Evolutionary conservation across 1,139 yeast species (phyloP).

Genomic region (Scheffersomyces illinoinensis): DNA sequence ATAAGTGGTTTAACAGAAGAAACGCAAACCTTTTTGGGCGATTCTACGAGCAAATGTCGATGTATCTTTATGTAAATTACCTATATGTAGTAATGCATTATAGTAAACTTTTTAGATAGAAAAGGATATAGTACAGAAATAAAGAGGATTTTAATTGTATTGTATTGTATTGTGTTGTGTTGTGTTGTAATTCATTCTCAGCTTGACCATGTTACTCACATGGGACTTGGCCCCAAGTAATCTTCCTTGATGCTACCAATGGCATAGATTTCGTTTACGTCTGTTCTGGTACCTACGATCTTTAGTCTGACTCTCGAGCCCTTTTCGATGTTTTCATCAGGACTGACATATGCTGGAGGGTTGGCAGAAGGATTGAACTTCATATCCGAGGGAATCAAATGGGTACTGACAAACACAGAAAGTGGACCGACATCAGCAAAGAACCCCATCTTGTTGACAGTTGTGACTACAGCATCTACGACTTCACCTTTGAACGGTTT

Average conservation of each 20-base stretch:
- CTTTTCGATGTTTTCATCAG: slow-evolving; percentile 92
- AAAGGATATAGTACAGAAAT: neutral
- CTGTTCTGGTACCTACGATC: slow-evolving; percentile 96
- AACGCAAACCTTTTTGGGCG: neutral
- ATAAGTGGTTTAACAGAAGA: neutral
- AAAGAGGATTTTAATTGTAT: neutral
- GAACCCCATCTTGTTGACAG: slow-evolving; percentile 94
- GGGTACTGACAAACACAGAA: slow-evolving; percentile 92
- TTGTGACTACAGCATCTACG: slow-evolving; percentile 93
- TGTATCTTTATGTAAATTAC: neutral
- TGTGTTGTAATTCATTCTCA: neutral
- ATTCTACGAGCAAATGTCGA: neutral
- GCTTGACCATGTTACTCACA: slow-evolving; percentile 19
- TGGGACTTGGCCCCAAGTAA: slow-evolving; percentile 79
- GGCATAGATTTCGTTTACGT: slow-evolving; percentile 95
- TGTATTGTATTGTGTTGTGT: neutral
- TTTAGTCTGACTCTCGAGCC: slow-evolving; percentile 92
- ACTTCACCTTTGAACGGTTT: slow-evolving; percentile 98
- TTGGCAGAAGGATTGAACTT: slow-evolving; percentile 92
- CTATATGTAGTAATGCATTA: neutral
- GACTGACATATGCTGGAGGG: slow-evolving; percentile 97
- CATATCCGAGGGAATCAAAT: slow-evolving; percentile 93
- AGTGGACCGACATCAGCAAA: slow-evolving; percentile 98
- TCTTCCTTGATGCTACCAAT: slow-evolving; percentile 98
- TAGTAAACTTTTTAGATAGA: neutral